Conservation (phyloP, 495 filamentous ascomycete genomes). For the Hyaloscypha finlandica region DNA sequence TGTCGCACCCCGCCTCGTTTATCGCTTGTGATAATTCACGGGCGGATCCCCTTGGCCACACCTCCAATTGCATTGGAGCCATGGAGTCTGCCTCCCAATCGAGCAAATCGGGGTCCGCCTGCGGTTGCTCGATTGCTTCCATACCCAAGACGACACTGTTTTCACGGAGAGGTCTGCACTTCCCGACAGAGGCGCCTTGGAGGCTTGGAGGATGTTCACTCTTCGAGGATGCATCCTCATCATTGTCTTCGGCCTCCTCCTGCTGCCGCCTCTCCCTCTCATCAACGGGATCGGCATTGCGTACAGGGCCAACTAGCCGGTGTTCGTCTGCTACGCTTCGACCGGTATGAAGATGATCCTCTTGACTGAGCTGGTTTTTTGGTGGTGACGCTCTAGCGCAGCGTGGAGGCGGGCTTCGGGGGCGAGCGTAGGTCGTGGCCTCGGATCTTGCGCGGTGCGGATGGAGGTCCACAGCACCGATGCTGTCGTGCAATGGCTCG, state of each 20-base stretch:
- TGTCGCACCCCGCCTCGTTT: neutral
- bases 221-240: neutral
- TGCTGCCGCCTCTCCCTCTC: conserved; percentile 3
- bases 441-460: neutral
- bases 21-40: conserved; percentile 12
- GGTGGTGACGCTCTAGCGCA: neutral
- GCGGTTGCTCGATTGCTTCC: too few species aligned
- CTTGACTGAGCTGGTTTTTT: too few species aligned
- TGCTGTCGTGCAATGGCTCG: conserved; percentile 23
- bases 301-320: conserved; percentile 5
- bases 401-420: conserved; percentile 7
- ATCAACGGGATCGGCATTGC: conserved; percentile 5
- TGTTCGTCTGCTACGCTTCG: conserved; percentile 17
- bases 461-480: conserved; percentile 12
- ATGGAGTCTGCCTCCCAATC: too few species aligned
- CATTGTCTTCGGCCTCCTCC: neutral
- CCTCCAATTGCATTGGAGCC: too few species aligned
- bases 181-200: too few species aligned
- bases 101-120: too few species aligned
- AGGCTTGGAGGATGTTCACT: too few species aligned
- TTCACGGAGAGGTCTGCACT: too few species aligned
- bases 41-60: neutral
- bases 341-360: conserved; percentile 10
- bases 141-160: too few species aligned
- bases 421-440: conserved; percentile 4